A percentile compares a stretch with the other conserved stretches of the same genome.
Evolutionary conservation across 2,329 filamentous ascomycete species (phyloP).

Genomic region (Fusarium pseudonygamai): DNA sequence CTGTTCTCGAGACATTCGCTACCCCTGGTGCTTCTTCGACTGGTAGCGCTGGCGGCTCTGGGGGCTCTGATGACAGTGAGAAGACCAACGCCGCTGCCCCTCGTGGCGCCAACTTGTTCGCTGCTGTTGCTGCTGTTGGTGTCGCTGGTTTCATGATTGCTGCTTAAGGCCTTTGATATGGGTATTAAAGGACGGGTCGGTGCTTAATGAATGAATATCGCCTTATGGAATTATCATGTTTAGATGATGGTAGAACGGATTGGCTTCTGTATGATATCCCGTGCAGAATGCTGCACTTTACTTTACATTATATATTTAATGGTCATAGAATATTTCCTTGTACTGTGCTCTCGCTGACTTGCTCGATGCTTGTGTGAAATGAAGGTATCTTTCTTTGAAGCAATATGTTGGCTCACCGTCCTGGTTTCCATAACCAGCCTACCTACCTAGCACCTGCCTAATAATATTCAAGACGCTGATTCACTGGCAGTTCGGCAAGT

Average conservation of each 20-base stretch:
- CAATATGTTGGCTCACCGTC: too few species aligned
- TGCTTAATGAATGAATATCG: not conserved
- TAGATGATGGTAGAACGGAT: not conserved
- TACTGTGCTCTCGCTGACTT: not conserved
- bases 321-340: not conserved
- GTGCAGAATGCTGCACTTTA: not conserved
- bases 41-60: not conserved
- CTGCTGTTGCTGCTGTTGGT: slow-evolving; percentile 4
- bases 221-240: not conserved
- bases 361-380: not conserved
- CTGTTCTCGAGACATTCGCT: not conserved
- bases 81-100: not conserved
- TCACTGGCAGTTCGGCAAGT: not conserved
- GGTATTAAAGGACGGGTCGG: not conserved
- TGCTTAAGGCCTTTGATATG: not conserved
- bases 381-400: too few species aligned
- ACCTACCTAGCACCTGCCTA: too few species aligned
- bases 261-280: slow-evolving; percentile 25
- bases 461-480: not conserved
- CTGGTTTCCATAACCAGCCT: too few species aligned
- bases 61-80: not conserved
- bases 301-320: not conserved
- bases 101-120: not conserved
- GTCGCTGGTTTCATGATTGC: slow-evolving; percentile 17
- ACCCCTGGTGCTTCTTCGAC: not conserved